Evolutionary conservation across 768 basidiomycete species (phyloP).

Genomic region (Porpolomopsis calyptriformis): DNA sequence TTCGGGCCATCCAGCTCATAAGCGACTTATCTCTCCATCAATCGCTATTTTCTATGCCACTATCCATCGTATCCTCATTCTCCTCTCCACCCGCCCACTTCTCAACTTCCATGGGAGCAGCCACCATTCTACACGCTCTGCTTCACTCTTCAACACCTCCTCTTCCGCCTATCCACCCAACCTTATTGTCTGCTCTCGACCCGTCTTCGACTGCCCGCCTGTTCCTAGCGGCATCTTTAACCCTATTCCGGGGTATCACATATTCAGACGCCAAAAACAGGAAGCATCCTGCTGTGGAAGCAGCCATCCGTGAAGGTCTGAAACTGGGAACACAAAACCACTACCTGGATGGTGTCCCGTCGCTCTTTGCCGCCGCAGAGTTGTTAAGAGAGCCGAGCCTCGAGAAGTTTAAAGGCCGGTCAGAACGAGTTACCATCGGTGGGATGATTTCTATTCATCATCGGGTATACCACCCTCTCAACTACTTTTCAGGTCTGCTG

Average conservation of each 20-base stretch:
- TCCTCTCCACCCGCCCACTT: slow-evolving; percentile 32
- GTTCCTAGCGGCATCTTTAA: slow-evolving; percentile 70
- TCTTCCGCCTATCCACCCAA: slow-evolving; percentile 37
- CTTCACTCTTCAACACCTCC: slow-evolving; percentile 22
- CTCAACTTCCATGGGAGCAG: slow-evolving; percentile 42
- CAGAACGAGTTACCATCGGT: slow-evolving; percentile 55
- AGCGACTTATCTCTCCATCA: slow-evolving; percentile 59
- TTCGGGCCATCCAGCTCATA: slow-evolving; percentile 67
- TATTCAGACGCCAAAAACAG: slow-evolving; percentile 61
- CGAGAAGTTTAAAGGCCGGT: slow-evolving; percentile 26
- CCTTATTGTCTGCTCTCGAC: slow-evolving; percentile 29
- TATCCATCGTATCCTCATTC: slow-evolving; percentile 32
- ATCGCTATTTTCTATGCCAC: slow-evolving; percentile 49
- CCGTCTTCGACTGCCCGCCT: slow-evolving; percentile 43
- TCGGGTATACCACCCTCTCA: too few relatives aligned
- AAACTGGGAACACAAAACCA: slow-evolving; percentile 75
- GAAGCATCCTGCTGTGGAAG: slow-evolving; percentile 45
- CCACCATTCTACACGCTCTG: slow-evolving; percentile 46
- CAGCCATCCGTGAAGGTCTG: slow-evolving; percentile 70
- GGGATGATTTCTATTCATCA: slow-evolving; percentile 11
- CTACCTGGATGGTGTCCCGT: slow-evolving; percentile 65
- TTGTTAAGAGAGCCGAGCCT: slow-evolving; percentile 30
- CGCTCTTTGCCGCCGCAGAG: slow-evolving; percentile 46
- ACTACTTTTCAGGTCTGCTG: slow-evolving; percentile 54
- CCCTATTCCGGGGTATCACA: slow-evolving; percentile 52